These are phyloP conservation scores for Pseudophaeomoniella oleicola DNA, from an alignment of 2,329 filamentous ascomycete species.

Conservation along the genomic window DNA sequence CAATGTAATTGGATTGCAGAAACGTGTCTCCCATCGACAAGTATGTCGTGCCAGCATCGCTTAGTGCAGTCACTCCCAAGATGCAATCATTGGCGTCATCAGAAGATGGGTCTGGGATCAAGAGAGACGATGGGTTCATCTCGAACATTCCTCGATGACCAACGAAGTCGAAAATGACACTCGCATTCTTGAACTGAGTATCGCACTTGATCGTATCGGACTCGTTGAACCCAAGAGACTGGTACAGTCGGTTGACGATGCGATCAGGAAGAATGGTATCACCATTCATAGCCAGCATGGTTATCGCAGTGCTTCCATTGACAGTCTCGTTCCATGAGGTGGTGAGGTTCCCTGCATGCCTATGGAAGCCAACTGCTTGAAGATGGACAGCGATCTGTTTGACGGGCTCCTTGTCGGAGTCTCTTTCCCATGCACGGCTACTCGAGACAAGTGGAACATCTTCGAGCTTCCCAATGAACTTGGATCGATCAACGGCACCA, in stretches of 20 bases:
- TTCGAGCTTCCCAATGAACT: constrained; percentile 46
- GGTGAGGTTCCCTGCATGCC: constrained; percentile 6
- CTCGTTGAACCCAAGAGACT: constrained; percentile 39
- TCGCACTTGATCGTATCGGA: constrained; percentile 25
- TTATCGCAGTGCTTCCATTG: neutral
- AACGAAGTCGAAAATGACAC: constrained; percentile 37
- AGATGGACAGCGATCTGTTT: constrained; percentile 28
- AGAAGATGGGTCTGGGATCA: constrained; percentile 30
- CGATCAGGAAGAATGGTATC: constrained; percentile 54
- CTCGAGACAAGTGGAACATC: constrained; percentile 41
- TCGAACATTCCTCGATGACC: constrained; percentile 29
- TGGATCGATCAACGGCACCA: constrained; percentile 55
- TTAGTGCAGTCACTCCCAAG: constrained; percentile 55
- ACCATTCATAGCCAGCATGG: constrained; percentile 56
- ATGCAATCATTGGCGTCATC: constrained; percentile 37
- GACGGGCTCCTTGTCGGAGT: constrained; percentile 37
- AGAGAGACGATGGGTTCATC: constrained; percentile 46
- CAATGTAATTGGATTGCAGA: constrained; percentile 58
- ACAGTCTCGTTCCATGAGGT: neutral
- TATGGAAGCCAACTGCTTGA: constrained; percentile 27
- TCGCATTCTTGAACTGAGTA: constrained; percentile 26
- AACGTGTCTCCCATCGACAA: constrained; percentile 61
- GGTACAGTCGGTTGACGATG: constrained; percentile 39
- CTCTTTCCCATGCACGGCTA: constrained; percentile 13
- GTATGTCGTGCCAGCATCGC: constrained; percentile 39